phyloP scores from a whole-genome alignment of 2,329 filamentous ascomycete species.

The Colletotrichum sojae region DNA sequence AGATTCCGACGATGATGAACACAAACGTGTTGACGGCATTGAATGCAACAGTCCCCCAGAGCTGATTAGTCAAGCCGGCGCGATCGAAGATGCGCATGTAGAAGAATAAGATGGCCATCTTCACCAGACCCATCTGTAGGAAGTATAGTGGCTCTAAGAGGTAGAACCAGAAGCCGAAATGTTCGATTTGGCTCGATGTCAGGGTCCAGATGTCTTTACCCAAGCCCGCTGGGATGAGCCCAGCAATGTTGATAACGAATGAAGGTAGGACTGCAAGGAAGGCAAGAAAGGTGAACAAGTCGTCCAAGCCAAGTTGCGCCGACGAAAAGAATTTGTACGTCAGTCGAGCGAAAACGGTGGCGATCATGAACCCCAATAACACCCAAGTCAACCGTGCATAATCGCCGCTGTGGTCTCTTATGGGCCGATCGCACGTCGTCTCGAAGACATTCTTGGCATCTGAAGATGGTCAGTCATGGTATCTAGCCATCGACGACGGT shows the following conservation, averaged over 20 bases:
- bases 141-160: constrained; percentile 56
- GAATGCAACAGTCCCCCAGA: constrained; percentile 52
- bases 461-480: neutral
- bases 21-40: constrained; percentile 47
- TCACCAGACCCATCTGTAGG: constrained; percentile 53
- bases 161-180: constrained; percentile 50
- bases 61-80: constrained; percentile 45
- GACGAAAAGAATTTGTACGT: constrained; percentile 46
- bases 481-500: no score
- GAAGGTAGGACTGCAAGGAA: constrained; percentile 44
- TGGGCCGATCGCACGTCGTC: constrained; percentile 26
- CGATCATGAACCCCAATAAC: constrained; percentile 19
- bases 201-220: constrained; percentile 54
- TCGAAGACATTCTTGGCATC: constrained; percentile 30
- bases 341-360: constrained; percentile 53
- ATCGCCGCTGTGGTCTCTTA: constrained; percentile 25
- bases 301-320: constrained; percentile 49
- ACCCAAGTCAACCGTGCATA: constrained; percentile 28
- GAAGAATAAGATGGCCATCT: constrained; percentile 58
- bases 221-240: constrained; percentile 47
- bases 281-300: constrained; percentile 46
- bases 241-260: constrained; percentile 44
- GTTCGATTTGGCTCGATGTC: constrained; percentile 41
- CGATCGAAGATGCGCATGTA: constrained; percentile 59
- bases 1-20: constrained; percentile 51